Base-by-base conservation (phyloP, 2,329 filamentous ascomycete species). In the Chrysoporthe deuterocubensis region DNA sequence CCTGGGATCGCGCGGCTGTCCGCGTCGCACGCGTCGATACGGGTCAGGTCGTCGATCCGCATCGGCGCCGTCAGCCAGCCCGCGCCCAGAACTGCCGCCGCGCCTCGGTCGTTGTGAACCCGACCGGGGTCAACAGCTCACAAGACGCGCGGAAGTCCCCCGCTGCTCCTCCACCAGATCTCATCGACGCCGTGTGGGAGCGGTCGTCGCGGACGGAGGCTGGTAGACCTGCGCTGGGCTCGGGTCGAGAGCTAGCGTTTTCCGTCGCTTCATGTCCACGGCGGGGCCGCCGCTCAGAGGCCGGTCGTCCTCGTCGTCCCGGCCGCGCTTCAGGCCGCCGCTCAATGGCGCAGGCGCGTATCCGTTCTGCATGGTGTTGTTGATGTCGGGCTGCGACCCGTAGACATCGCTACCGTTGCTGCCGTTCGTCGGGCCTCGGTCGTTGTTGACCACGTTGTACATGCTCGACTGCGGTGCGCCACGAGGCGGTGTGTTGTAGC, bases 361-460 rank as follows among this genome's bases (percentile, higher is more conserved):
- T 11, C 86, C 87, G 72, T 88, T 89, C 63, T 86, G 80, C 78
- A 90, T 81, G 21, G 83, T 78, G 69, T 78, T 80, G 52, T 79
- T 78, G 78, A 90, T 82, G 73, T 92, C 90, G 5, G 85, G 81
- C 34, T 91, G 85, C 18, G 89, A 85, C 44, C 87, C 86, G 76
- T 96, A 96, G 7, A 90, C 87, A 72, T 96, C 92, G 62, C 85
- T 85, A 26, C 85, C 81, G 14, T 87, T 79, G 42, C 84, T 85
- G n/a, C 90, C 90, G 72, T 92, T 93, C 21, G 86, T 82, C 13
- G 88, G 79, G 42, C 83, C 87, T 37, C 92, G 87, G 69, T 93
- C 91, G 76, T 92, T 93, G 77, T 91, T 94, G 82, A 97, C 94
- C 71, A 96, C 91, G 78, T 90, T 96, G 84, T 97, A 97, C 62